A percentile compares a stretch with the other conserved stretches of the same genome.
Evolutionary conservation across 257 asterid genomes (phyloP).

Genomic region (Scutellaria galericulata): DNA sequence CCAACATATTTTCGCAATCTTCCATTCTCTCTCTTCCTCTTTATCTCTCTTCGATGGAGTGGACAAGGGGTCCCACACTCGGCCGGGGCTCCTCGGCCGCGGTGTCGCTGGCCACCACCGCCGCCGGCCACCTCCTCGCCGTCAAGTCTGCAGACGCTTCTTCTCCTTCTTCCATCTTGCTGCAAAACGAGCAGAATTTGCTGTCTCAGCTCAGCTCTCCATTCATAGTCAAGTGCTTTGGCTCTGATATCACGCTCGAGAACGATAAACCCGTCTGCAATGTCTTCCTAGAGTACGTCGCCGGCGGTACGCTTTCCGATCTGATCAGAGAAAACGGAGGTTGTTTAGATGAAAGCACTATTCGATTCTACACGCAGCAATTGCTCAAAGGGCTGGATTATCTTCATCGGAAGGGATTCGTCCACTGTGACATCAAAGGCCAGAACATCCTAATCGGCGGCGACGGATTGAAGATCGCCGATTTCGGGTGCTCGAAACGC

Average conservation of each 20-base stretch:
- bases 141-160: slow-evolving; percentile 59
- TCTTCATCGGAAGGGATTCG: slow-evolving; percentile 60
- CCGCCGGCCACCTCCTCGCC: slow-evolving; percentile 63
- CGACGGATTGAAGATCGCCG: slow-evolving; percentile 64
- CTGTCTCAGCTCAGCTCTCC: slow-evolving; percentile 70
- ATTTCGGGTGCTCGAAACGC: slow-evolving; percentile 70
- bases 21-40: background rate
- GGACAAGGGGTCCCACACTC: slow-evolving; percentile 73
- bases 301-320: slow-evolving; percentile 74
- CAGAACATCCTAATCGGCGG: slow-evolving; percentile 59
- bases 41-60: slow-evolving; percentile 48
- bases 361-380: slow-evolving; percentile 46
- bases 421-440: slow-evolving; percentile 79
- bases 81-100: slow-evolving; percentile 83
- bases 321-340: slow-evolving; percentile 55
- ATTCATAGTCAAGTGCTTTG: slow-evolving; percentile 55
- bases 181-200: slow-evolving; percentile 55
- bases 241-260: slow-evolving; percentile 52
- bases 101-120: slow-evolving; percentile 60
- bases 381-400: slow-evolving; percentile 61
- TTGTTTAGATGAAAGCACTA: slow-evolving; percentile 44
- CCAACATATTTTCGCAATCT: background rate
- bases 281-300: slow-evolving; percentile 69
- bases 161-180: slow-evolving; percentile 42
- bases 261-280: slow-evolving; percentile 39